Base-by-base conservation (phyloP, 768 basidiomycete species). In the Xerocomellus amylosporus region DNA sequence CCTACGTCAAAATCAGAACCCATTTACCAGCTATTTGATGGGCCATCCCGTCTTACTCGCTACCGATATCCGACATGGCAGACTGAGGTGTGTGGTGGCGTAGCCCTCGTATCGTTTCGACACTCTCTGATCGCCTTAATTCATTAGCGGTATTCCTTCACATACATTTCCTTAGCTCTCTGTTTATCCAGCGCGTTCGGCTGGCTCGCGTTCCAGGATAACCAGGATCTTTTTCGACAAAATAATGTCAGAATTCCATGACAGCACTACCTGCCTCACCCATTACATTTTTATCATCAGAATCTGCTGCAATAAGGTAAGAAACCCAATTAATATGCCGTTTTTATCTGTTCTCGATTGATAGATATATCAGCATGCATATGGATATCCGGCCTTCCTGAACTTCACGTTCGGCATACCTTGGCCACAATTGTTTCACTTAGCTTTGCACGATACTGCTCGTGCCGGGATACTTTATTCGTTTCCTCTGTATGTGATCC, bases 1-100 rank as follows among this genome's bases (percentile, higher is more conserved):
- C 57, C 64, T n/a, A 36, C 36, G 5, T 56, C 65, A 33, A 60
- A 68, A 13, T 67, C 74, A 20, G 70, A 74, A 34, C 66, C 70
- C 15, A 52, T 74, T 22, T 62, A 69, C 26, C 66, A 74, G 58
- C 48, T 77, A 15, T 81, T 80, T 54, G 78, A 79, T 26, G 79
- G 79, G 3, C 80, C 80, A 17, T 78, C 79, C 6, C 69, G 73
- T 28, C 58, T 64, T 39, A 58, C 39, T 19, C 62, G 56, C 36
- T 62, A 62, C 31, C 58, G 24, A 55, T 59, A 62, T 12, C 51
- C 57, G 45, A 19, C 51, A 2, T 33, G 49, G 8, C 51, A 34
- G 6, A 42, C 54, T 17, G 50, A 58, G 60, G 68, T 57, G 52
- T 14, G 62, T 64, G 30, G 62, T 14, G 9, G 20, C n/a, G 12